Evolutionary conservation across 2,329 filamentous ascomycete species (phyloP).

Genomic region (Neofusicoccum sp.): DNA sequence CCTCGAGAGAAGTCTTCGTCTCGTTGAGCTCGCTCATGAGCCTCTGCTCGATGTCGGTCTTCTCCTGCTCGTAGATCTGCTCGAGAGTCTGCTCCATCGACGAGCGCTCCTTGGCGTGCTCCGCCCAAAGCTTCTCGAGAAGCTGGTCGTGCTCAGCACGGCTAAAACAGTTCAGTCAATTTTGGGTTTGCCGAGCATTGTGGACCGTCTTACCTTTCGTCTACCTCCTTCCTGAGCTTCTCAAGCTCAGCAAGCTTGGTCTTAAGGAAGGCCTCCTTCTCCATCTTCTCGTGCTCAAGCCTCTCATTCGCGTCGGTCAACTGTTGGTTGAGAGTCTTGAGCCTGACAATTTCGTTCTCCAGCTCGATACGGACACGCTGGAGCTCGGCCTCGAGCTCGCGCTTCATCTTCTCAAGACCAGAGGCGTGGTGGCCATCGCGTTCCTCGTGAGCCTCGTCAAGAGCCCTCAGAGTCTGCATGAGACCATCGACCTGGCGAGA

Average conservation of each 20-base stretch:
- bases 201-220: not conserved
- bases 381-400: conserved; percentile 13
- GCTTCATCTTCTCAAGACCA: conserved; percentile 16
- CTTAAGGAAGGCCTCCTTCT: conserved; percentile 2
- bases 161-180: not conserved
- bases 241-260: conserved; percentile 1
- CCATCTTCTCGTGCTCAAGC: conserved; percentile 13
- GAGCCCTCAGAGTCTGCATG: conserved; percentile 17
- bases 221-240: not conserved
- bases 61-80: conserved; percentile 18
- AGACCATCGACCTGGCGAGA: conserved; percentile 22
- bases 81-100: conserved; percentile 19
- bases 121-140: conserved; percentile 18
- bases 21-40: not conserved
- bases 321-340: conserved; percentile 20
- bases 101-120: conserved; percentile 17
- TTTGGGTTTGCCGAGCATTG: not conserved
- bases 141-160: conserved; percentile 17
- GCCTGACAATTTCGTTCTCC: conserved; percentile 19
- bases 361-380: conserved; percentile 9
- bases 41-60: not conserved
- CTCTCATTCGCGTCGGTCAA: conserved; percentile 19
- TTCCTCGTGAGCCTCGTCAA: conserved; percentile 18
- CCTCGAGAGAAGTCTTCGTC: conserved; percentile 10
- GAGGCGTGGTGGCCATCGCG: conserved; percentile 20